Base-by-base conservation (phyloP, 805 yeast genomes). In the Wickerhamiella azymoides region DNA sequence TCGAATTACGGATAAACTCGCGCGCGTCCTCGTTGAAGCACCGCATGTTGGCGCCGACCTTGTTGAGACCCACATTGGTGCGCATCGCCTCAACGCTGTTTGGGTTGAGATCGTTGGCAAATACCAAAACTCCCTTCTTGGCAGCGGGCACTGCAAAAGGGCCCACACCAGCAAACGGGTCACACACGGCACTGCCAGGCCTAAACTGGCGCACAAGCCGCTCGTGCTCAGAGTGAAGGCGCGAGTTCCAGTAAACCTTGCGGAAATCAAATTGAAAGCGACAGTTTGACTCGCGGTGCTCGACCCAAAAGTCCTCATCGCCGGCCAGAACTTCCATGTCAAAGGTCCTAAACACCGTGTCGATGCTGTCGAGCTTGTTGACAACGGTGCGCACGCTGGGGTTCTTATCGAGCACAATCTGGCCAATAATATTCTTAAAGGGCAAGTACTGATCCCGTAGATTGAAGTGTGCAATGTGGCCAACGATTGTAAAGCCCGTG, bases 81-180 rank as follows among this genome's bases (percentile, higher is more conserved):
- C 65, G 60, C 65, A 92, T 70, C 56, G 82, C 80, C 52, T 76
- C 74, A 62, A 66, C 83, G 48, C 94, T 79, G 49, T 80, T 83
- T 0, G 96, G 97, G 57, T 92, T 92, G 60, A 92, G 68, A 61
- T 92, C 99, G 60, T 88, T 92, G 10, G 96, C 96, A 54, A 92
- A 68, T 0, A 84, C 94, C 44, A 88, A 60, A 10, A 79, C 81
- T 13, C 73, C 73, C 50, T 80, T 84, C 61, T 81, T 85, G 11
- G 88, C 97, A 0, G 96, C 94, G 0, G 99, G 99, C 1, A 92
- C 76, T 1, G 94, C 89, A 67, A 93, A 92, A 4, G 99, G 99
- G 0, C 99, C 99, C 1, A 92, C 97, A 40, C 99, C 99, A 0
- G 96, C 97, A 76, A 93, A 84, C 0, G 86, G 96, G 66, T 92